Conservation (phyloP, 352 stramenopile species). For the Pythium volutum region DNA sequence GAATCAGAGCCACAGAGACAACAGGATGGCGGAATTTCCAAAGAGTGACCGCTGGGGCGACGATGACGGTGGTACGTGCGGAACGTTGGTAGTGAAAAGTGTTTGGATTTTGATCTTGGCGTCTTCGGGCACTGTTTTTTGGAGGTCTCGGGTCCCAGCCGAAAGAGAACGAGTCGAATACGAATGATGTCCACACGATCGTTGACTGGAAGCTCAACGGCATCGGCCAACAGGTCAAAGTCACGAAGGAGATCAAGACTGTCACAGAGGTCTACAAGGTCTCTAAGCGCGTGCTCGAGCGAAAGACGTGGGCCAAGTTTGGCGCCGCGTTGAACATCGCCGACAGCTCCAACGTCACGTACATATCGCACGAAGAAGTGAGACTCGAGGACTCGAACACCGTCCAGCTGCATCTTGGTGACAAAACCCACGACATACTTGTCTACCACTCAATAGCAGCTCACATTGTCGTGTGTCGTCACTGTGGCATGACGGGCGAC, state of each 20-base stretch:
- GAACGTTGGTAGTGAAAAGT: no score
- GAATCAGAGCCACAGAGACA: no score
- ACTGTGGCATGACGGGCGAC: constrained; percentile 89
- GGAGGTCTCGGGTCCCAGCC: no score
- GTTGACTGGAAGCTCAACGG: constrained; percentile 89
- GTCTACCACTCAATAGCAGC: constrained; percentile 83
- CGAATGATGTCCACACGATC: no score
- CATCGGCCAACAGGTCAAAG: constrained; percentile 84
- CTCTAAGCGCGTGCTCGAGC: constrained; percentile 80
- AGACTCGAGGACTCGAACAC: constrained; percentile 80
- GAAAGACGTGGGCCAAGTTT: constrained; percentile 84
- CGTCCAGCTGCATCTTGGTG: constrained; percentile 79
- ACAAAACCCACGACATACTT: constrained; percentile 90
- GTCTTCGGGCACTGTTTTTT: no score
- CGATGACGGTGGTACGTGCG: no score
- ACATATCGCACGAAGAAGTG: constrained; percentile 81
- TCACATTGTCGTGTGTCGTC: constrained; percentile 85
- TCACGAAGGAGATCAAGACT: constrained; percentile 89
- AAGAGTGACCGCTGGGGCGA: no score
- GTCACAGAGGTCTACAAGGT: constrained; percentile 72
- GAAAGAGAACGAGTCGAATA: no score
- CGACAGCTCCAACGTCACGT: constrained; percentile 85
- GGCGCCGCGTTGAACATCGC: constrained; percentile 62
- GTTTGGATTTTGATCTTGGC: no score
- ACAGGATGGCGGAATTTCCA: no score